Evolutionary conservation across 78 protist genomes (phyloP).

Genomic region (Protostelium mycophagum): DNA sequence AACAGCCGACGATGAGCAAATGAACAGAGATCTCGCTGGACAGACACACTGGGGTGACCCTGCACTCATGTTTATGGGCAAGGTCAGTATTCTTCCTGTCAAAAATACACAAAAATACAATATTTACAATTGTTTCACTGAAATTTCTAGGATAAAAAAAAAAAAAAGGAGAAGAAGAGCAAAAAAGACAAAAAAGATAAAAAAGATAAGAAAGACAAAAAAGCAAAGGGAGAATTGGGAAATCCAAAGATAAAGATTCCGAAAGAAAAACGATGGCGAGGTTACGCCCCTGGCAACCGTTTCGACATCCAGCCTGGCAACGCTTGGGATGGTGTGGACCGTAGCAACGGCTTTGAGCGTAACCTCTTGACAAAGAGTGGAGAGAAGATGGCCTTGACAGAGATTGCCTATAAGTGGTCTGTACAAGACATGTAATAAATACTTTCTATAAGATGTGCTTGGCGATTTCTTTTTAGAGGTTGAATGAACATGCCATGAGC

Average conservation of each 20-base stretch:
- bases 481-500: too few species aligned
- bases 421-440: conserved; percentile 46
- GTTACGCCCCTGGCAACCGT: conserved; percentile 37
- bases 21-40: not conserved
- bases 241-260: not conserved
- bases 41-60: conserved; percentile 43
- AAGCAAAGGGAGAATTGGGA: not conserved
- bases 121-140: too few species aligned
- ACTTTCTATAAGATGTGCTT: too few species aligned
- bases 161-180: not conserved
- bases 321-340: conserved; percentile 50
- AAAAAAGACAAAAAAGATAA: not conserved
- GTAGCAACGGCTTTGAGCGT: conserved; percentile 46
- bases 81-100: not conserved
- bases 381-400: not conserved
- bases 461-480: too few species aligned
- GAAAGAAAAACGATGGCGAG: conserved; percentile 20
- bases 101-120: not conserved
- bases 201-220: conserved; percentile 6
- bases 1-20: not conserved
- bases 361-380: conserved; percentile 7
- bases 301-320: conserved; percentile 33
- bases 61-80: conserved; percentile 8
- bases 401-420: conserved; percentile 39
- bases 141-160: not conserved